Conservation (phyloP, 805 yeast species). For the Candida awuae region DNA sequence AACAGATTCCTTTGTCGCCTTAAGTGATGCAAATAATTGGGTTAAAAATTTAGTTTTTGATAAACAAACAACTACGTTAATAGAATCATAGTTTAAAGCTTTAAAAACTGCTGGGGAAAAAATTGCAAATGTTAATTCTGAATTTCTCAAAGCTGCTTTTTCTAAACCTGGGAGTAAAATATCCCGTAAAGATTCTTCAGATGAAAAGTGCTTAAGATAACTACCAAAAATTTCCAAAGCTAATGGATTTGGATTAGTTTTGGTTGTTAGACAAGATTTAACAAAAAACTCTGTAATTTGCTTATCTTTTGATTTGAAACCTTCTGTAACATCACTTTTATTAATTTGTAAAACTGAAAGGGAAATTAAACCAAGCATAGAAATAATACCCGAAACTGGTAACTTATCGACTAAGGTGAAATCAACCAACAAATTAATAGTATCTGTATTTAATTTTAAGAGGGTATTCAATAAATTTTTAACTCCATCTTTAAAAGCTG, state of each 20-base stretch:
- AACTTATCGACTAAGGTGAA: constrained; percentile 14
- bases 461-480: constrained; percentile 16
- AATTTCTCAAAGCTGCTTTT: constrained; percentile 68
- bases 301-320: constrained; percentile 12
- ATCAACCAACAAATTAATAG: constrained; percentile 6
- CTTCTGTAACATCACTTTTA: constrained; percentile 1
- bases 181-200: constrained; percentile 10
- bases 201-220: constrained; percentile 11
- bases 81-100: constrained; percentile 21
- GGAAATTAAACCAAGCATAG: constrained; percentile 19
- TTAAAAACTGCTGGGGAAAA: constrained; percentile 45
- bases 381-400: constrained; percentile 17
- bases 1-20: constrained; percentile 63
- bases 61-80: constrained; percentile 38
- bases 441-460: constrained; percentile 17
- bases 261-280: constrained; percentile 32
- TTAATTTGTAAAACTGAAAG: background rate
- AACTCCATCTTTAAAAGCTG: constrained; percentile 27
- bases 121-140: constrained; percentile 57
- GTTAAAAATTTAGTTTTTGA: constrained; percentile 37
- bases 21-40: constrained; percentile 48
- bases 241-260: constrained; percentile 14
- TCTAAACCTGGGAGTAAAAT: constrained; percentile 48
- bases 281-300: constrained; percentile 25
- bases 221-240: constrained; percentile 17